phyloP scores from a whole-genome alignment of 1,139 yeast species.

The Hansenula sp. region DNA sequence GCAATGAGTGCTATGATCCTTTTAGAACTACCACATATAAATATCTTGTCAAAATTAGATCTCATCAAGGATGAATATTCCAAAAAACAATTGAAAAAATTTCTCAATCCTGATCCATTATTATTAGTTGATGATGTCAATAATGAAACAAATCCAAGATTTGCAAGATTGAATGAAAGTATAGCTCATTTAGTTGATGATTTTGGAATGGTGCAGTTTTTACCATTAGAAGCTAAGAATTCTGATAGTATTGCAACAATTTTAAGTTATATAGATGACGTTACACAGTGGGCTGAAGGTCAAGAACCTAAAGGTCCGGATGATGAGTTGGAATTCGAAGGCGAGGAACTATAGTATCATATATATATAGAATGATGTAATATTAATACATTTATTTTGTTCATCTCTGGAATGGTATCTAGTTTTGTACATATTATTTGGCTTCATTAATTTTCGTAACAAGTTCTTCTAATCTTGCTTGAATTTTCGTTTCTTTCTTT shows the following conservation, averaged over 20 bases:
- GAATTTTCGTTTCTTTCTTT: constrained; percentile 11
- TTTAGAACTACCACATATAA: constrained; percentile 90
- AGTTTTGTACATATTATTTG: too few relatives aligned
- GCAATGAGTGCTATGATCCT: constrained; percentile 99
- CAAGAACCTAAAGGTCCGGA: constrained; percentile 97
- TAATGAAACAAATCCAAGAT: constrained; percentile 64
- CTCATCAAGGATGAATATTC: constrained; percentile 73
- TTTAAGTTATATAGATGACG: constrained; percentile 89
- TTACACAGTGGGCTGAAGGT: constrained; percentile 94
- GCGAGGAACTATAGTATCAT: constrained; percentile 21
- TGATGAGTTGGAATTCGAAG: constrained; percentile 65
- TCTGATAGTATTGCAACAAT: constrained; percentile 80
- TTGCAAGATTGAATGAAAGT: constrained; percentile 65
- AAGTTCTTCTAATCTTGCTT: constrained; percentile 20
- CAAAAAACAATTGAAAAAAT: constrained; percentile 73
- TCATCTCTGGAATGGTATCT: too few relatives aligned
- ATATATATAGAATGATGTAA: too few relatives aligned
- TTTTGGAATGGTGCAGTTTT: constrained; percentile 96
- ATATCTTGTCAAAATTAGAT: constrained; percentile 82
- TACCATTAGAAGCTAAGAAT: constrained; percentile 82
- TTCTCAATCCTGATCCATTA: constrained; percentile 87
- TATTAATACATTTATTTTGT: too few relatives aligned
- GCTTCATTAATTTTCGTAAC: constrained; percentile 14
- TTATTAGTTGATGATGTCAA: constrained; percentile 51
- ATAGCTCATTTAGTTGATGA: constrained; percentile 92